phyloP scores from a whole-genome alignment of 1,139 yeast genomes.

The Hyphopichia pseudoburtonii region DNA sequence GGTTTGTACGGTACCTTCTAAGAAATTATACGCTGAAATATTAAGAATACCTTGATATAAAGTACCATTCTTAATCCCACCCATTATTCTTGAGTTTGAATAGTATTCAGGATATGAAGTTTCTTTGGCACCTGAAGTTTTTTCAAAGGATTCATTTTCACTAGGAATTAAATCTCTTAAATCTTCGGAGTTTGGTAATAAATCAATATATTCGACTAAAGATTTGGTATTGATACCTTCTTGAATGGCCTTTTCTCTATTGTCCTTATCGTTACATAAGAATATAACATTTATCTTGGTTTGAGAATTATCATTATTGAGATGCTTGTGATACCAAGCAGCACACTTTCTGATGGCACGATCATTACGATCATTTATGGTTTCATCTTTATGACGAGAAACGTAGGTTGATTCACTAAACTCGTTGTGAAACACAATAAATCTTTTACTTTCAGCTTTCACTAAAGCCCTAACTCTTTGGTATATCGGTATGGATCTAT shows the following conservation, averaged over 20 bases:
- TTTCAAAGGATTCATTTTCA: slow-evolving; percentile 29
- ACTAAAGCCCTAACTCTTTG: slow-evolving; percentile 78
- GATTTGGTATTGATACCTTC: slow-evolving; percentile 59
- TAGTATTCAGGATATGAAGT: slow-evolving; percentile 76
- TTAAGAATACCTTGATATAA: slow-evolving; percentile 81
- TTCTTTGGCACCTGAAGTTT: slow-evolving; percentile 37
- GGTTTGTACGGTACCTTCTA: slow-evolving; percentile 82
- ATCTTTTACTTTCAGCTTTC: slow-evolving; percentile 77
- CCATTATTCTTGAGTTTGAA: slow-evolving; percentile 78
- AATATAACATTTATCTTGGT: slow-evolving; percentile 55
- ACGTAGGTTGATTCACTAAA: slow-evolving; percentile 73
- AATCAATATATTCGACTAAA: slow-evolving; percentile 65
- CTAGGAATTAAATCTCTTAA: slow-evolving; percentile 80
- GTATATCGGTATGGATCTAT: slow-evolving; percentile 84
- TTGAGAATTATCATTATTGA: slow-evolving; percentile 35
- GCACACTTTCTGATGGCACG: slow-evolving; percentile 81
- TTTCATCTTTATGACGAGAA: slow-evolving; percentile 62
- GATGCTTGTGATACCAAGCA: slow-evolving; percentile 70
- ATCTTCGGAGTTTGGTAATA: slow-evolving; percentile 71
- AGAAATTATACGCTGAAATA: slow-evolving; percentile 80
- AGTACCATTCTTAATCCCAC: slow-evolving; percentile 86
- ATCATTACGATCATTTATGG: slow-evolving; percentile 89
- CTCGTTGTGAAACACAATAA: slow-evolving; percentile 91
- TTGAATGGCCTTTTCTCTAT: slow-evolving; percentile 54
- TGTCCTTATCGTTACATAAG: slow-evolving; percentile 76